Conservation (phyloP, 2,329 filamentous ascomycete genomes). For the Aspergillus tubingensis region DNA sequence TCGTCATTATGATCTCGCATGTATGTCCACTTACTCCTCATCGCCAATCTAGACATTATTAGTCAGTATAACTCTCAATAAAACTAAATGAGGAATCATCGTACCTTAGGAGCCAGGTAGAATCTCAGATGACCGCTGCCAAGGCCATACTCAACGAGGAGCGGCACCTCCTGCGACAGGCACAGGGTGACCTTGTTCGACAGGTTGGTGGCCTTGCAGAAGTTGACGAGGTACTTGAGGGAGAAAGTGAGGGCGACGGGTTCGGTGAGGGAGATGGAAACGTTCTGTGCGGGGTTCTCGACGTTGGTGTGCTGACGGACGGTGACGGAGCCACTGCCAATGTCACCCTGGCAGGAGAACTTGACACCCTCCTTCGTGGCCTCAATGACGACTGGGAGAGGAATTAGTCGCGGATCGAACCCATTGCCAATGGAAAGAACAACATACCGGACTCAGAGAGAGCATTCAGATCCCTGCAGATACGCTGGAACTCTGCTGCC, state of each 20-base stretch:
- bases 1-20: conserved; percentile 32
- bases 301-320: conserved; percentile 85
- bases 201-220: conserved; percentile 93
- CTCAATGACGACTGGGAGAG: conserved; percentile 79
- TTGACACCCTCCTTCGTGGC: conserved; percentile 96
- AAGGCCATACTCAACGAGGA: conserved; percentile 89
- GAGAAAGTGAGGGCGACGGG: conserved; percentile 95
- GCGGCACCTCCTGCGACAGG: conserved; percentile 92
- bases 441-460: conserved; percentile 91
- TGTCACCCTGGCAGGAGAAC: conserved; percentile 90
- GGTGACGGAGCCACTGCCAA: conserved; percentile 91
- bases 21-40: conserved; percentile 45
- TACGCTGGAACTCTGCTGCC: conserved; percentile 84
- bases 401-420: conserved; percentile 22
- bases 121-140: conserved; percentile 89
- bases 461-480: conserved; percentile 86
- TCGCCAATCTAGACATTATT: conserved; percentile 64
- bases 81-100: conserved; percentile 27
- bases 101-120: conserved; percentile 96
- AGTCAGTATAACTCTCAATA: conserved; percentile 7
- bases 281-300: conserved; percentile 82
- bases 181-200: conserved; percentile 84
- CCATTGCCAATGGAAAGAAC: background rate
- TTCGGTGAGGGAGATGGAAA: conserved; percentile 88
- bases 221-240: conserved; percentile 99